phyloP scores from a whole-genome alignment of 306 rosid species.

The Cicer chorassanicum region DNA sequence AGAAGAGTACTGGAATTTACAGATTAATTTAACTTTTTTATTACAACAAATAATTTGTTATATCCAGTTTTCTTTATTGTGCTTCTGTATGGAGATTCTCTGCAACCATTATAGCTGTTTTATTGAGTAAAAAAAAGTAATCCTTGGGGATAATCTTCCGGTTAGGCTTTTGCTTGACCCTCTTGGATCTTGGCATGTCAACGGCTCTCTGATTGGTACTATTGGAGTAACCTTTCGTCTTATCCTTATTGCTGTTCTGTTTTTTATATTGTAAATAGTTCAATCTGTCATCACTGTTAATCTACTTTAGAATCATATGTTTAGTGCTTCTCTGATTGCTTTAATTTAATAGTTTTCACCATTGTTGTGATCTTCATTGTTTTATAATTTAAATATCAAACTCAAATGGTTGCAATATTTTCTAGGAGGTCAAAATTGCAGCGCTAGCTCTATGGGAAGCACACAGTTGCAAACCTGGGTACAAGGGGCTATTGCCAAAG shows the following conservation, averaged over 20 bases:
- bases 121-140: background rate
- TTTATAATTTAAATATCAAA: constrained; percentile 22
- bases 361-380: constrained; percentile 12
- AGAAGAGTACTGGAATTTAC: background rate
- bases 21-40: background rate
- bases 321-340: constrained; percentile 20
- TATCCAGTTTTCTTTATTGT: constrained; percentile 29
- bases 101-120: background rate
- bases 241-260: background rate
- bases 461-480: constrained; percentile 97
- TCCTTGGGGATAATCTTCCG: background rate
- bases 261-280: background rate
- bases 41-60: background rate
- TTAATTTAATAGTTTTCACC: background rate
- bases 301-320: background rate
- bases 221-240: constrained; percentile 11
- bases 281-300: background rate
- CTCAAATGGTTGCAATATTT: constrained; percentile 39
- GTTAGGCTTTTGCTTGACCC: background rate
- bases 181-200: constrained; percentile 22
- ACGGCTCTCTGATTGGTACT: background rate
- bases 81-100: constrained; percentile 1
- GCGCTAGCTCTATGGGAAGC: constrained; percentile 78
- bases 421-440: constrained; percentile 83
- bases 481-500: constrained; percentile 96